Evolutionary conservation across 1,139 yeast species (phyloP).

Genomic region (Zhuliangozyma parablackwelliae): DNA sequence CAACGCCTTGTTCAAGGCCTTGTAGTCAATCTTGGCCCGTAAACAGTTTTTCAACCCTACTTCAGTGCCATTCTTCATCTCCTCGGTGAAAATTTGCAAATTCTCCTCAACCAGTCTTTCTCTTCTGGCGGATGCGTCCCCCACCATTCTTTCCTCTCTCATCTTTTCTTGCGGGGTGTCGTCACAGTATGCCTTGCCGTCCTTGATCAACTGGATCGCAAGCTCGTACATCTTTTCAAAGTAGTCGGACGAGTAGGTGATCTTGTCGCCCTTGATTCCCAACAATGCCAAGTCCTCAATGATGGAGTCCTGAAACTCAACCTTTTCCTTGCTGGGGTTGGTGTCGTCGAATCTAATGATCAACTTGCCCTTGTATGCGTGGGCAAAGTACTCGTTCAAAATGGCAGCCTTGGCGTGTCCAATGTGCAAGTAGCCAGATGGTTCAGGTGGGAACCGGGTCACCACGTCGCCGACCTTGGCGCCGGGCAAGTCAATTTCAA

Average conservation of each 20-base stretch:
- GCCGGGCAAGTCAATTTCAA: slow-evolving; percentile 85
- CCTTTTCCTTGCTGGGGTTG: slow-evolving; percentile 92
- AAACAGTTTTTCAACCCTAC: slow-evolving; percentile 84
- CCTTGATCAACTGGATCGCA: slow-evolving; percentile 81
- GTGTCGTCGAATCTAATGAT: slow-evolving; percentile 96
- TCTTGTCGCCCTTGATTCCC: slow-evolving; percentile 85
- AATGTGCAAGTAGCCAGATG: slow-evolving; percentile 86
- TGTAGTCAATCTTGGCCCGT: slow-evolving; percentile 91
- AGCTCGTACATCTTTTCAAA: slow-evolving; percentile 85
- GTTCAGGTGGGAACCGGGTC: slow-evolving; percentile 93
- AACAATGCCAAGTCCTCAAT: slow-evolving; percentile 81
- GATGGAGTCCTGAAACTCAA: slow-evolving; percentile 87
- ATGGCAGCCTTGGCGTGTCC: slow-evolving; percentile 98
- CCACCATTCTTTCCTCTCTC: slow-evolving; percentile 98
- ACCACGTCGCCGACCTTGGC: slow-evolving; percentile 93
- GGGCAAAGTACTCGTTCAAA: slow-evolving; percentile 92
- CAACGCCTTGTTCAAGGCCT: slow-evolving; percentile 84
- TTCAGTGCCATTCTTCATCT: slow-evolving; percentile 91
- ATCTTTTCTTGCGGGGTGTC: slow-evolving; percentile 89
- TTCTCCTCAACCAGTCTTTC: slow-evolving; percentile 89
- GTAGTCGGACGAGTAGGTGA: slow-evolving; percentile 89
- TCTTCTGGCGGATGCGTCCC: slow-evolving; percentile 86
- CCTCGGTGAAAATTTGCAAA: slow-evolving; percentile 75
- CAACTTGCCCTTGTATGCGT: slow-evolving; percentile 87
- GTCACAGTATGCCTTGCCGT: slow-evolving; percentile 94